A percentile compares a stretch with the other conserved stretches of the same genome.
Conservation (phyloP, 225 moss, liverwort and hornwort species). For the Sphagnum tenellum region DNA sequence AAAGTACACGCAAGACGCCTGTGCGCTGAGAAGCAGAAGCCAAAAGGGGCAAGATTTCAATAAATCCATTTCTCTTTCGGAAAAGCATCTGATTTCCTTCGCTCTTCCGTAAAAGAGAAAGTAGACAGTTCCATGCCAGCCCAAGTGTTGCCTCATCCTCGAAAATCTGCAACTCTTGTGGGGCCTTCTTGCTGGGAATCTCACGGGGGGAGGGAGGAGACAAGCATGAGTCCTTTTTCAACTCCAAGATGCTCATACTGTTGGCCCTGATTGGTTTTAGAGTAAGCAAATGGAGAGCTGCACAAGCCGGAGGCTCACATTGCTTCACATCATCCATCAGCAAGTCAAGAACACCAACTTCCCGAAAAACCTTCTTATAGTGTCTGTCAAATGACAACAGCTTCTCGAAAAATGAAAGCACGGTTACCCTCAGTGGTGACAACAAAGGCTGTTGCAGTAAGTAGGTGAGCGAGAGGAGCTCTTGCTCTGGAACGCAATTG, state of each 20-base stretch:
- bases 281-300: conserved; percentile 20
- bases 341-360: conserved; percentile 86
- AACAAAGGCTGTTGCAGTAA: conserved; percentile 82
- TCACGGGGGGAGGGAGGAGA: conserved; percentile 2
- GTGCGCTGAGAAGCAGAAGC: conserved; percentile 60
- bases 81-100: conserved; percentile 87
- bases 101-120: conserved; percentile 64
- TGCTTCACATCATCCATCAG: conserved; percentile 83
- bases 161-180: conserved; percentile 41
- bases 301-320: conserved; percentile 46
- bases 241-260: conserved; percentile 36
- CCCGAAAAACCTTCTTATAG: conserved; percentile 86
- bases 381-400: conserved; percentile 93
- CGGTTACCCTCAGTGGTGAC: conserved; percentile 54
- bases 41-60: conserved; percentile 59
- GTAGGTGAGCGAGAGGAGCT: conserved; percentile 88
- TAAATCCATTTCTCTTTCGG: conserved; percentile 67
- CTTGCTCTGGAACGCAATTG: conserved; percentile 85
- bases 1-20: conserved; percentile 64
- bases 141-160: conserved; percentile 60
- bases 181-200: neutral
- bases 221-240: conserved; percentile 22
- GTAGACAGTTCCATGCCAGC: conserved; percentile 83
- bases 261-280: conserved; percentile 17
- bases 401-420: conserved; percentile 87